Conservation (phyloP, 768 basidiomycete genomes). For the Jaapia argillacea region DNA sequence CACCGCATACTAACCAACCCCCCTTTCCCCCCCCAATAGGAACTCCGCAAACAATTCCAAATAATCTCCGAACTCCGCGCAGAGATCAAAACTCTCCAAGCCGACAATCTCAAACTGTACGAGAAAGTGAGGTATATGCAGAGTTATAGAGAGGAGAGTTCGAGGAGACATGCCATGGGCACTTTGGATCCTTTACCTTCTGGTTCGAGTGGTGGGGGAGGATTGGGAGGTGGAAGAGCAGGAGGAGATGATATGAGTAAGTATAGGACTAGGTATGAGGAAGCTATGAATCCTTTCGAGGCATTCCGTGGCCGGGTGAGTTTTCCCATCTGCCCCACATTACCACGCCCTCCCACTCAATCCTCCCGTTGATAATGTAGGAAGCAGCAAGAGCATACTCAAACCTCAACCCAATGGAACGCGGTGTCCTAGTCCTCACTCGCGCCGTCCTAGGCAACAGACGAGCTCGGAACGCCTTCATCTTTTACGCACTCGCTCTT, state of each 20-base stretch:
- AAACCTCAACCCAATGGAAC: slow-evolving; percentile 84
- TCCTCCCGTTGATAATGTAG: slow-evolving; percentile 31
- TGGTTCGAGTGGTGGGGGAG: slow-evolving; percentile 26
- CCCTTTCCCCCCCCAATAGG: slow-evolving; percentile 31
- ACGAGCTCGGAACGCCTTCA: slow-evolving; percentile 81
- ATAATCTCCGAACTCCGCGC: slow-evolving; percentile 87
- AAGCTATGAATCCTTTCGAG: slow-evolving; percentile 97
- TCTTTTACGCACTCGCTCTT: slow-evolving; percentile 73
- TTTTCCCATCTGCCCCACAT: slow-evolving; percentile 8
- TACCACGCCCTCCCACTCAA: neutral
- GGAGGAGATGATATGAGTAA: slow-evolving; percentile 77
- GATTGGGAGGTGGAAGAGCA: too few species aligned
- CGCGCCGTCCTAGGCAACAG: slow-evolving; percentile 83
- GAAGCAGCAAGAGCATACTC: slow-evolving; percentile 93
- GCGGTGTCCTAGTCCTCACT: slow-evolving; percentile 78
- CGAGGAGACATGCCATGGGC: slow-evolving; percentile 38
- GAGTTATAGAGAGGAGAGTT: slow-evolving; percentile 76
- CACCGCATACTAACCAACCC: neutral
- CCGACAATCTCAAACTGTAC: slow-evolving; percentile 95
- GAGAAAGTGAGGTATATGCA: slow-evolving; percentile 99
- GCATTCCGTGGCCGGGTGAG: slow-evolving; percentile 90
- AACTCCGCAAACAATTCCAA: slow-evolving; percentile 92
- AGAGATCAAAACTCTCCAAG: slow-evolving; percentile 86
- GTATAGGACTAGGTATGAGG: slow-evolving; percentile 89
- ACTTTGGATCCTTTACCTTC: slow-evolving; percentile 62